Base-by-base conservation (phyloP, 352 stramenopile genomes). In the Phytopythium chamaehyphon region DNA sequence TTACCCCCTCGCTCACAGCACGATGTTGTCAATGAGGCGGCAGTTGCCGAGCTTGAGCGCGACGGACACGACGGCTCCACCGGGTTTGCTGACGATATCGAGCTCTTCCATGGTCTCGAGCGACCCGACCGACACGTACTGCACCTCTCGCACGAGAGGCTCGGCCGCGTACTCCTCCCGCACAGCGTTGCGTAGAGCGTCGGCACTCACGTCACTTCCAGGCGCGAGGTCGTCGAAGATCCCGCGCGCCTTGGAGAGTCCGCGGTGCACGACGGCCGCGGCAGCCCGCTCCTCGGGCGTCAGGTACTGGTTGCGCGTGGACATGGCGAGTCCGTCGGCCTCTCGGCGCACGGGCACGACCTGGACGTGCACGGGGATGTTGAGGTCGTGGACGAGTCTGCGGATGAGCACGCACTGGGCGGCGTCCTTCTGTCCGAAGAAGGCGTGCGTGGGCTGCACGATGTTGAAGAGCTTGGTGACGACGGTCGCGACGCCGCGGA, bases 381-480 rank as follows among this genome's bases (percentile, higher is more conserved):
- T 97, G 46, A 99, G 77, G 70, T 99, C 97, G 23, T 93, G 70
- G 26, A 98, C 93, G 35, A 99, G 88, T 19, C 95, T 78, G 59
- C 95, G 85, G 58, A 99, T 96, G 6, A 98, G 73, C 59, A 97
- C 88, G 50, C 94, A 98, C 69, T 99, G 97, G 5, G 96, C 90
- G 5, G 96, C 97, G 73, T 99, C 97, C 67, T 99, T 99, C 66
- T 99, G 96, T 15, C 97, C 97, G 73, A 99, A 99, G 70, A 98
- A 99, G 16, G 96, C 96, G 61, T 96, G 86, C 15, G 88, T 97
- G 11, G 97, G 97, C 55, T 90, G 74, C 40, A 99, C 94, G 57
- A 99, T 96, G 76, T 99, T 99, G 66, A 99, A 98, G 16, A 99
- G 78, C 77, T 99, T 99, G 42, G 93, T 95, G 3, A 99, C 96